Evolutionary conservation across 352 stramenopile species (phyloP), one percentile per base, ranked within the genome.

Genomic region (Phytophthora citricola): DNA sequence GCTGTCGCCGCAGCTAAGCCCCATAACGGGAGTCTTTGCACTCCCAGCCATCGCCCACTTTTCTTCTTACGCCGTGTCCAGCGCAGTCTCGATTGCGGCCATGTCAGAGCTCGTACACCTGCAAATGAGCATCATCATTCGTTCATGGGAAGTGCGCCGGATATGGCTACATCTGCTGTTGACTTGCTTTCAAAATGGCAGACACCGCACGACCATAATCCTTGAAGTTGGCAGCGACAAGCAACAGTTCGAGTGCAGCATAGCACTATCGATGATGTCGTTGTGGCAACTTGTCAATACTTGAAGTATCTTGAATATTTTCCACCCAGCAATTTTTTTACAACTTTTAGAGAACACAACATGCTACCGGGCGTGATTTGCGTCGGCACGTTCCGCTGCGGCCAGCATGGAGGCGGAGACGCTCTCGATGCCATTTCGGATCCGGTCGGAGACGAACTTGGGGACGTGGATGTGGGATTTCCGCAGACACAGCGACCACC

Each of bases 331-430:
- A 26, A 4, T 26, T 26, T 26, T 26, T 20, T 20, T 43, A 43
- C 38, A 43, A 43, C 38, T 43, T 43, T 20, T n/a, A 22, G n/a
- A 43, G 2, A 15, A 22, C 14, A n/a, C 38, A 43, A 32, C 14
- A 49, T 49, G 29, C 22, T 49, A 49, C 29, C 20, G 11, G 10
- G 24, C n/a, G 7, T 26, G 22, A 9, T 9, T 3, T 36, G 29
- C 38, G 27, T 41, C 63, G 8, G 63, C 63, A 27, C 34, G 56
- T 5, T 71, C 50, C 4, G 64, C 64, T 24, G 38, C 44, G 5
- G 53, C 41, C 22, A 78, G 26, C 70, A 78, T 75, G 3, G 60
- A 52, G 26, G 57, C 44, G 17, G 65, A 69, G 31, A 78, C 65
- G 17, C 58, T 63, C 15, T 78, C 70, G 27, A 78, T 32, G n/a